phyloP scores from a whole-genome alignment of 495 filamentous ascomycete species.

The Penicillium bialowiezense region DNA sequence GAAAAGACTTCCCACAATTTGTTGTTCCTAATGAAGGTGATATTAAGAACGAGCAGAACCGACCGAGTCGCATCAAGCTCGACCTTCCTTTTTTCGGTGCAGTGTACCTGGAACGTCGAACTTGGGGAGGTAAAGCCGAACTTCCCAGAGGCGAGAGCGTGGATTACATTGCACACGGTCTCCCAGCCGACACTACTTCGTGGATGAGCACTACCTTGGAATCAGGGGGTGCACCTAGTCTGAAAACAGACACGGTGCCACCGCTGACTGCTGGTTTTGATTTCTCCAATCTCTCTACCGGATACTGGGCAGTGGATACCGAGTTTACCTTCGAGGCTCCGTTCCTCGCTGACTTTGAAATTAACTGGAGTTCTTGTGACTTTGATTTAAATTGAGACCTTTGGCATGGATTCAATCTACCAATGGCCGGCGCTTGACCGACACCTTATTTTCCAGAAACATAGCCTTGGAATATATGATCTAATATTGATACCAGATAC shows the following conservation, averaged over 20 bases:
- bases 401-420: background rate
- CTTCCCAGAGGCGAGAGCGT: too few relatives aligned
- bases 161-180: too few relatives aligned
- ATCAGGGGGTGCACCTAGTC: background rate
- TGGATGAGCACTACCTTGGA: background rate
- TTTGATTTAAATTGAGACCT: background rate
- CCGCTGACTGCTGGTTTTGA: too few relatives aligned
- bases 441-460: too few relatives aligned
- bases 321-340: constrained; percentile 9
- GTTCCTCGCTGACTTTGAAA: constrained; percentile 7
- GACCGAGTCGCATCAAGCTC: constrained; percentile 8
- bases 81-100: constrained; percentile 17
- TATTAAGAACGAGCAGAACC: background rate
- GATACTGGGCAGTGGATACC: constrained; percentile 11
- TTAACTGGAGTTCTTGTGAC: constrained; percentile 6
- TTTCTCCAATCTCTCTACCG: too few relatives aligned
- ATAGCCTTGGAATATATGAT: too few relatives aligned
- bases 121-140: background rate
- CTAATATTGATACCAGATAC: too few relatives aligned
- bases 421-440: too few relatives aligned
- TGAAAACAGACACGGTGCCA: too few relatives aligned
- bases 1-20: background rate
- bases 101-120: constrained; percentile 8
- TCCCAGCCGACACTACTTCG: too few relatives aligned
- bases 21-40: background rate